Evolutionary conservation across 371 early-diverging fungal genomes (phyloP), one percentile per base, ranked within the genome.

Genomic region (Gilbertella persicaria): DNA sequence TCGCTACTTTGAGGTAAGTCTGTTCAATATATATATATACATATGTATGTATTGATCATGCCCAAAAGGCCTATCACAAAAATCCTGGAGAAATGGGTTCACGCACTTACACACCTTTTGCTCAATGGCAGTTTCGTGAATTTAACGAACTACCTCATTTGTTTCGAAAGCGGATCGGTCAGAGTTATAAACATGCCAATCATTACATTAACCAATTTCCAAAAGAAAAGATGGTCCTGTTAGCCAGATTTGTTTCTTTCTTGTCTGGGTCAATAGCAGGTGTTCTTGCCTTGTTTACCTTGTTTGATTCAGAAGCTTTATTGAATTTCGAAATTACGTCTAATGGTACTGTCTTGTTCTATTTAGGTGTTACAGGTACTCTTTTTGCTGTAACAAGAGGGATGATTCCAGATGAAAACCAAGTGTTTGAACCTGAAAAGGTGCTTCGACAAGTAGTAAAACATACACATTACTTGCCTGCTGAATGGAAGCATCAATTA

Each of bases 71-170:
- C 66, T 92, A 88, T 65, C 85, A 93, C 69, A 90, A 88, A 60
- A 89, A 94, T 64, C 98, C 98, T 0, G 80, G 89, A 26, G 75
- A 86, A 13, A 74, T 97, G 25, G 85, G 86, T 1, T 83, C 91
- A 10, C 85, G 98, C 25, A 75, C 80, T 3, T 99, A 91, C 62
- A 86, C 97, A 0, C 88, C 89, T 5, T 83, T 89, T 53, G 96
- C 97, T 0, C 76, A 80, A 41, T 96, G 93, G 95, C 90, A 91
- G 66, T 90, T 98, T 60, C 85, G 97, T 42, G 96, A 97, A 69
- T 97, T 95, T 62, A 97, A 99, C 69, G 99, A 99, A 66, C 78
- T 96, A 12, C 95, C 96, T 0, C 97, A 98, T 64, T 54, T 89
- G 19, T 94, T 97, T 61, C 76, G 85, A 45, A 64, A 73, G 19